These are phyloP conservation scores for Grosmannia clavigera DNA, from an alignment of 2,329 filamentous ascomycete genomes.

Conservation along the genomic window DNA sequence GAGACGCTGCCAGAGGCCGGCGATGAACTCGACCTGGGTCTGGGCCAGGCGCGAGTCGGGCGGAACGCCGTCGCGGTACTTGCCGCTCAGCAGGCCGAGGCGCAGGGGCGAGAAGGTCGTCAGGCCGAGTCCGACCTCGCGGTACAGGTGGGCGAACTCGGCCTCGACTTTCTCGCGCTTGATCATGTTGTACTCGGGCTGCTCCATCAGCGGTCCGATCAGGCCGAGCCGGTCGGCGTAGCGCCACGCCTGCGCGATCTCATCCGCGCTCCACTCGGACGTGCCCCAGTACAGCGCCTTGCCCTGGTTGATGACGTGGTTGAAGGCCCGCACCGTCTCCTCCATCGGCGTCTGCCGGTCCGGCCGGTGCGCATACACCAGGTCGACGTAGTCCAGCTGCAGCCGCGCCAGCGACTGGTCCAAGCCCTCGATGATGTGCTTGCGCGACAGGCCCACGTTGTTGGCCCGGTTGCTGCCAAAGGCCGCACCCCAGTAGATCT, in stretches of 20 bases:
- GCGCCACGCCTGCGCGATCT: slow-evolving; percentile 51
- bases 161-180: slow-evolving; percentile 22
- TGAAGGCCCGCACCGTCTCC: slow-evolving; percentile 45
- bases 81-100: slow-evolving; percentile 43
- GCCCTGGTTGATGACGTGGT: slow-evolving; percentile 43
- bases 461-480: slow-evolving; percentile 45
- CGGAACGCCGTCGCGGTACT: slow-evolving; percentile 51
- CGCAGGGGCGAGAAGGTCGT: slow-evolving; percentile 40
- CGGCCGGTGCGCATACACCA: slow-evolving; percentile 49
- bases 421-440: slow-evolving; percentile 43
- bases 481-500: slow-evolving; percentile 53
- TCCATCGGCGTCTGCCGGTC: slow-evolving; percentile 47
- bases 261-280: slow-evolving; percentile 55
- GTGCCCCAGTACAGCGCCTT: slow-evolving; percentile 64
- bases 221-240: slow-evolving; percentile 47
- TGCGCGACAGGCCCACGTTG: slow-evolving; percentile 35
- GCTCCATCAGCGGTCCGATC: slow-evolving; percentile 53
- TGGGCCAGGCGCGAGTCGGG: slow-evolving; percentile 46
- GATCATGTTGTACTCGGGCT: slow-evolving; percentile 56
- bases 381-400: slow-evolving; percentile 53
- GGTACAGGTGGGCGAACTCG: slow-evolving; percentile 44
- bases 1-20: slow-evolving; percentile 36
- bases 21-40: slow-evolving; percentile 42
- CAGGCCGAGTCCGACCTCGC: slow-evolving; percentile 43
- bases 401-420: slow-evolving; percentile 46